Base-by-base conservation (phyloP, 2,329 filamentous ascomycete species). In the Sporothrix variecibatus region DNA sequence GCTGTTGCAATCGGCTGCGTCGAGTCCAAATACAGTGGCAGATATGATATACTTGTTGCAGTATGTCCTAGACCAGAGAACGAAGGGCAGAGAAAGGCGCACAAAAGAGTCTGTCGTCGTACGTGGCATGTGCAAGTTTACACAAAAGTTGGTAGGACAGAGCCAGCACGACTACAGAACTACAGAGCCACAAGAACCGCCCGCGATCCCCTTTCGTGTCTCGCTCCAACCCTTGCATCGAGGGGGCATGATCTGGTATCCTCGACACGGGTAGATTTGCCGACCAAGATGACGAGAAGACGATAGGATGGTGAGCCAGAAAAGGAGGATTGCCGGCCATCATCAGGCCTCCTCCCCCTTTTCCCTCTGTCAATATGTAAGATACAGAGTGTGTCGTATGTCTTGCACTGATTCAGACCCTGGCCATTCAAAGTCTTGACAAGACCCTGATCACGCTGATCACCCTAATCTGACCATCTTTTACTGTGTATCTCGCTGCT, bases 161-260 rank as follows among this genome's bases (percentile, higher is more conserved):
- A 17, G 6, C 38, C 60, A 34, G 40, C 40, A 56, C 51, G 26
- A 56, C 51, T 15, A 51, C 17, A 51, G 46, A 51, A 20, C n/a
- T n/a, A n/a, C n/a, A n/a, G n/a, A n/a, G n/a, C n/a, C n/a, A n/a
- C n/a, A n/a, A 51, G 46, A 51, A 20, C 31, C 60, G 23, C 34
- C 31, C 34, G 60, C 60, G n/a, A 15, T 23, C 38, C 65, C 15
- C 26, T 51, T 51, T 68, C 40, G 65, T 51, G 64, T 68, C 64
- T 68, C 40, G 64, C 67, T 17, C 67, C 46, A 28, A 51, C 67
- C 67, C 34, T 60, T 43, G 68, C 68, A 40, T 60, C 23, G 68
- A 71, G 51, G 51, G 31, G n/a, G 34, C 38, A 71, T 38, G 31
- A 43, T 28, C 34, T 71, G 31, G 68, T 71, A n/a, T 43, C 31